Conservation (phyloP, 495 filamentous ascomycete species). For the Articulospora tetracladia region DNA sequence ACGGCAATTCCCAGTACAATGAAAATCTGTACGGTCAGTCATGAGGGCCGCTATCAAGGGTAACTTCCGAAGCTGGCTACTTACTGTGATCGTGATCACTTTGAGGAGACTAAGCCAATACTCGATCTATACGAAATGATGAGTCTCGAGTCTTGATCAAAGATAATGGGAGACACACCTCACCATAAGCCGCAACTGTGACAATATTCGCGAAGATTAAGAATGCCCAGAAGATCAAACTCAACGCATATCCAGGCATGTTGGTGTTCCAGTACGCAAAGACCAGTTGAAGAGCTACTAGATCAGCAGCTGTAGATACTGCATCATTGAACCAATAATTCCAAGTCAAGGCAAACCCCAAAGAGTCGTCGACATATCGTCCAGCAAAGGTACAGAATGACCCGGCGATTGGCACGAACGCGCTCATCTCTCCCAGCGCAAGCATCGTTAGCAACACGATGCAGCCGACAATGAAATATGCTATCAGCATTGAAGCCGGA, state of each 20-base stretch:
- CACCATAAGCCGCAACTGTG: conserved; percentile 50
- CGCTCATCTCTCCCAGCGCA: conserved; percentile 64
- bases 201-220: conserved; percentile 46
- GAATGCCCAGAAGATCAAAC: conserved; percentile 48
- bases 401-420: conserved; percentile 69
- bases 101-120: conserved; percentile 54
- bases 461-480: conserved; percentile 45
- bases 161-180: conserved; percentile 30
- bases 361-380: conserved; percentile 64
- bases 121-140: conserved; percentile 36
- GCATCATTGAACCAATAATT: conserved; percentile 62
- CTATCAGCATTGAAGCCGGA: conserved; percentile 62
- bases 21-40: conserved; percentile 39
- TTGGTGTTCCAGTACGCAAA: conserved; percentile 50
- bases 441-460: conserved; percentile 48
- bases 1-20: conserved; percentile 52
- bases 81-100: conserved; percentile 49
- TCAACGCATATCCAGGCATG: conserved; percentile 59
- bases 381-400: conserved; percentile 72
- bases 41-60: background rate
- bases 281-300: conserved; percentile 50
- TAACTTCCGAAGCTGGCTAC: conserved; percentile 16
- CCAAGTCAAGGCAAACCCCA: conserved; percentile 67
- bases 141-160: background rate
- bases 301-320: conserved; percentile 49